Evolutionary conservation across 306 rosid species (phyloP), one percentile per base, ranked within the genome.

Genomic region (Hylodesmum podocarpum): DNA sequence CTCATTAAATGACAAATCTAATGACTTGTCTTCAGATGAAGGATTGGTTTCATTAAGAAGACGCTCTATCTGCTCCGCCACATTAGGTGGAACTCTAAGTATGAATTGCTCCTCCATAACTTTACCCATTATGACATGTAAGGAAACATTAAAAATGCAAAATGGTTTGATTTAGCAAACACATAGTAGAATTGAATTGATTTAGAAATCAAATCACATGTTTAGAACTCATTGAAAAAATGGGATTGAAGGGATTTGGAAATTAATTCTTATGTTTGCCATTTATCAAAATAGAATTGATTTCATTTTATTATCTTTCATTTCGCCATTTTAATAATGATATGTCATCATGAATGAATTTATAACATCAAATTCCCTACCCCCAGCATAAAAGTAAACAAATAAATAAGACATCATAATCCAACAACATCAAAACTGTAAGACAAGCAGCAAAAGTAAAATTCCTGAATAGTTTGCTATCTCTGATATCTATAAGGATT

Each of bases 91-190:
- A 51, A 76, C 85, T 63, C 85, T 70, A 31, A 82, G 82, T 33
- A 82, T 76, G 85, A 82, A 82, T 64, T 82, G 85, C 59, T 82
- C 85, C 70, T 82, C 85, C 85, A 82, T 82, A 33, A 40, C 81
- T 70, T 40, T 0, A 40, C 21, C 11, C 44, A 73, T 22, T 25
- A 79, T 40, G 27, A 19, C 28, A 16, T 25, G 37, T 16, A 14
- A 19, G 21, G 22, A 78, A 68, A 21, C 33, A 34, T 59, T 46
- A 70, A 14, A 31, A 70, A 66, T 43, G 25, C 1, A 7, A 46
- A 70, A 58, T 70, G 3, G 44, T 34, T 33, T 50, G 49, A 70
- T 51, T 16, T 51, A 50, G 28, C 29, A 49, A 49, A 16, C 31
- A 70, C 2, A 31, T 47, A 29, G 28, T 28, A 27, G 47, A 66